Base-by-base conservation (phyloP, 164 flowering plant species). In the Annona cherimola region DNA sequence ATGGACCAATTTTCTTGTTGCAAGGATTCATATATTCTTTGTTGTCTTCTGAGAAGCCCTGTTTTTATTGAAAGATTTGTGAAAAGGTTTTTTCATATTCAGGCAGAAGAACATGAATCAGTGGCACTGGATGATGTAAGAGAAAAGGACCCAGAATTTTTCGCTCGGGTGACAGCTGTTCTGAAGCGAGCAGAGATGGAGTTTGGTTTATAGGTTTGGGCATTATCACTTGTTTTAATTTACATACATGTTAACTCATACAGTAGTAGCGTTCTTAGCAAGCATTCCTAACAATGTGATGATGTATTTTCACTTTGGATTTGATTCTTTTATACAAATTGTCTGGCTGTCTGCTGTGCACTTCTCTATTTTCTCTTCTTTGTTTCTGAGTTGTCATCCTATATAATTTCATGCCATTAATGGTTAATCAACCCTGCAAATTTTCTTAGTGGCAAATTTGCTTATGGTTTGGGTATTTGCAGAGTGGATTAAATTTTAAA, bases 81-180 rank as follows among this genome's bases (percentile, higher is more conserved):
- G 63, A 61, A 26, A n/a, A 16, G 63, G 39, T 3, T 61, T 9
- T 63, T 50, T 68, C 59, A 41, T 62, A n/a, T 68, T 2, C 69
- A 93, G 99, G 98, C 91, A 3, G 98, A 89, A 72, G 98, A 93
- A 75, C 99, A 95, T 18, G 97, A 95, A 73, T 78, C 85, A 2
- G 79, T 61, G 69, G 84, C 93, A 35, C 83, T 91, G 42, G 92
- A 89, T 73, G 88, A 86, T 44, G 84, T 93, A 71, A 83, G 77
- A 77, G 86, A 82, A 74, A 77, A 76, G 45, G 98, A 95, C 72
- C 94, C 98, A 3, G 94, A 86, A 8, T 91, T 78, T 80, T 93
- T 81, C 55, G 46, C 35, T 4, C 79, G 88, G 81, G 97, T 95
- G 42, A 82, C 88, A 63, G 62, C 82, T 70, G 85, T 86, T 69